Evolutionary conservation across 2,329 filamentous ascomycete genomes (phyloP).

Genomic region (Colletotrichum spinosum): DNA sequence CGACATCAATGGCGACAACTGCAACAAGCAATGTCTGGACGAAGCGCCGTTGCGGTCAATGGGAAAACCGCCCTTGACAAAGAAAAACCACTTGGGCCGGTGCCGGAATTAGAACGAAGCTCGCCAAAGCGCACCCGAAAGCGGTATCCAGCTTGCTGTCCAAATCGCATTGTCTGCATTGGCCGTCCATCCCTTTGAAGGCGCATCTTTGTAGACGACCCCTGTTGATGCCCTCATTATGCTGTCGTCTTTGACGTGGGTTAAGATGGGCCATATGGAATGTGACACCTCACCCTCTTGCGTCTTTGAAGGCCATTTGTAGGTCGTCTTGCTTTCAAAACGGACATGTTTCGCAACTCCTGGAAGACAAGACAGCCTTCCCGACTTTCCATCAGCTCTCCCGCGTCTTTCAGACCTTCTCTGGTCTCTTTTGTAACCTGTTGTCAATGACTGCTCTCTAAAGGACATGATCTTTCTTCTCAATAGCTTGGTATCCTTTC

Average conservation of each 20-base stretch:
- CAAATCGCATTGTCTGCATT: conserved; percentile 28
- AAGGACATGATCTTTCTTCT: conserved; percentile 3
- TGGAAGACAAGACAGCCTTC: background rate
- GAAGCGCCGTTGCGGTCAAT: conserved; percentile 4
- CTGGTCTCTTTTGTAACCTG: conserved; percentile 3
- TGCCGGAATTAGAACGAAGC: conserved; percentile 15
- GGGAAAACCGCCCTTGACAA: conserved; percentile 10
- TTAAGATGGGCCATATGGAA: background rate
- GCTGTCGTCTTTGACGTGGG: background rate
- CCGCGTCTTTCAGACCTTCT: background rate
- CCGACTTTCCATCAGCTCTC: conserved; percentile 11
- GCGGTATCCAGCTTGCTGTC: conserved; percentile 15
- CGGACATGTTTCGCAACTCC: conserved; percentile 25
- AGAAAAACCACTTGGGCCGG: background rate
- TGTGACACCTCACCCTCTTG: background rate
- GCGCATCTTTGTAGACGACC: conserved; percentile 16
- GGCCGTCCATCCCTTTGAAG: conserved; percentile 14
- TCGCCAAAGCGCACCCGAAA: conserved; percentile 6
- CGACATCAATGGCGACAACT: no score
- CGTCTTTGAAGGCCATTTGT: background rate
- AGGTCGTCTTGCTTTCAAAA: conserved; percentile 23
- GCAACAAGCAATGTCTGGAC: no score
- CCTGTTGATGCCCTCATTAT: background rate
- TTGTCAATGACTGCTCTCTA: conserved; percentile 5
- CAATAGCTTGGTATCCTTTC: conserved; percentile 3